Percentiles rank a stretch among this genome's conserved stretches.
These are phyloP conservation scores for Cutaneotrichosporon dermatis DNA, from an alignment of 1,284 basidiomycete genomes.

Conservation along the genomic window DNA sequence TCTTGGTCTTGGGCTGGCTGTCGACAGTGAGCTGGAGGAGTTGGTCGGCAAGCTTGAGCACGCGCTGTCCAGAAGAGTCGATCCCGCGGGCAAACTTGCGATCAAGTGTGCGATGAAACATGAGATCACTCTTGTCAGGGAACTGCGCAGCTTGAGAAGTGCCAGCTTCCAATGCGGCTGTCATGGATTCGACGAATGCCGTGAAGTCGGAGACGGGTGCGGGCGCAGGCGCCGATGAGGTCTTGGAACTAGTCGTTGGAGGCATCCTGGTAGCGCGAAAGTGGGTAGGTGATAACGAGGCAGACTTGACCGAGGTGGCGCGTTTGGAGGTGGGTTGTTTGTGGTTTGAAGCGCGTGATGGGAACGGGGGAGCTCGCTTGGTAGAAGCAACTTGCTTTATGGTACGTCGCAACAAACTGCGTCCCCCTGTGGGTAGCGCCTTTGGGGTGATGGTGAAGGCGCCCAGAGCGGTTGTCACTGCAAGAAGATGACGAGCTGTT, in stretches of 20 bases:
- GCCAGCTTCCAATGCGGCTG: constrained; percentile 35
- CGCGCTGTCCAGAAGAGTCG: constrained; percentile 30
- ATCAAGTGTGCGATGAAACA: constrained; percentile 81
- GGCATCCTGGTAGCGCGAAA: too few relatives aligned
- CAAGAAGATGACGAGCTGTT: too few relatives aligned
- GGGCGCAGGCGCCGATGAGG: not conserved
- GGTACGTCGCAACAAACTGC: too few relatives aligned
- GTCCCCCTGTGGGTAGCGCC: too few relatives aligned
- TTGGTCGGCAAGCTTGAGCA: constrained; percentile 57
- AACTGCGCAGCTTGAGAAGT: constrained; percentile 43
- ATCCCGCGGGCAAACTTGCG: constrained; percentile 56
- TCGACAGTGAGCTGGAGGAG: constrained; percentile 58
- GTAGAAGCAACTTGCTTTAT: too few relatives aligned
- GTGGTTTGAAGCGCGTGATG: too few relatives aligned
- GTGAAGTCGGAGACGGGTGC: constrained; percentile 24
- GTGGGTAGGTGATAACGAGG: too few relatives aligned
- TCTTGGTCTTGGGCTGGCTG: constrained; percentile 46
- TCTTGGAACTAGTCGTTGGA: not conserved
- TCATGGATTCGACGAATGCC: constrained; percentile 35
- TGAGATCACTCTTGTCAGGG: constrained; percentile 58
- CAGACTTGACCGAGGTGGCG: too few relatives aligned
- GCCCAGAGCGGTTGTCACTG: too few relatives aligned
- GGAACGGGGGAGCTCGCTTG: too few relatives aligned
- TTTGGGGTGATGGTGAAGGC: not conserved
- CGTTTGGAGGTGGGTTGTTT: too few relatives aligned